Conservation (phyloP, 768 basidiomycete genomes). For the Daedaleopsis nitida region DNA sequence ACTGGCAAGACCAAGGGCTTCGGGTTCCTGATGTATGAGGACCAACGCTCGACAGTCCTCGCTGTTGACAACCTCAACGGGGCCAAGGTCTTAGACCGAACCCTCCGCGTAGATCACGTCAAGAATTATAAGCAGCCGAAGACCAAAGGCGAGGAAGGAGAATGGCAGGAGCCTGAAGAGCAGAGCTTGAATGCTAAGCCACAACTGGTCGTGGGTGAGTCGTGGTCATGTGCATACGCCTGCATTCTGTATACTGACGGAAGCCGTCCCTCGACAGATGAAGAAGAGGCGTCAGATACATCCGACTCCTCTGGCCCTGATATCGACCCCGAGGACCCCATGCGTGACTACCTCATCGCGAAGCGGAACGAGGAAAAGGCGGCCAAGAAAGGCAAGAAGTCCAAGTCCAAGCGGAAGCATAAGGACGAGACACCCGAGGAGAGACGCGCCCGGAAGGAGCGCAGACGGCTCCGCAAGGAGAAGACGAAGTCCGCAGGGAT, state of each 20-base stretch:
- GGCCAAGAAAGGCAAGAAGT: slow-evolving; percentile 57
- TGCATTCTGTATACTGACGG: slow-evolving; percentile 18
- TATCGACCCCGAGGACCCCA: slow-evolving; percentile 96
- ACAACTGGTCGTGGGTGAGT: slow-evolving; percentile 55
- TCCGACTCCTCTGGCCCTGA: slow-evolving; percentile 63
- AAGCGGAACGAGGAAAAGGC: slow-evolving; percentile 74
- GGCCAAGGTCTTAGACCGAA: slow-evolving; percentile 82
- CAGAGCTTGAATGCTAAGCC: slow-evolving; percentile 90
- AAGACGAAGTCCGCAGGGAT: slow-evolving; percentile 59
- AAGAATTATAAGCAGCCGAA: slow-evolving; percentile 91
- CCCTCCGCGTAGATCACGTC: slow-evolving; percentile 89
- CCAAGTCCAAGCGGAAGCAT: slow-evolving; percentile 65
- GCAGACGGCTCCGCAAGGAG: slow-evolving; percentile 68
- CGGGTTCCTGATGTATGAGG: slow-evolving; percentile 98
- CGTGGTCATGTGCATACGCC: slow-evolving; percentile 23
- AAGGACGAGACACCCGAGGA: slow-evolving; percentile 83
- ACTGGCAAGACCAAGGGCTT: slow-evolving; percentile 92
- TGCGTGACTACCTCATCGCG: slow-evolving; percentile 88
- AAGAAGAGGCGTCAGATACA: slow-evolving; percentile 60
- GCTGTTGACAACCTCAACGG: slow-evolving; percentile 99
- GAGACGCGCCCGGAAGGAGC: slow-evolving; percentile 71
- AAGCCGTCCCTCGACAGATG: slow-evolving; percentile 38
- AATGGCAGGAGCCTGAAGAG: slow-evolving; percentile 82
- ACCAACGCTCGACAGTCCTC: slow-evolving; percentile 92
- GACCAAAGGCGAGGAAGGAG: slow-evolving; percentile 76